These are phyloP conservation scores for Colletotrichum godetiae DNA, from an alignment of 2,329 filamentous ascomycete species.

Conservation along the genomic window DNA sequence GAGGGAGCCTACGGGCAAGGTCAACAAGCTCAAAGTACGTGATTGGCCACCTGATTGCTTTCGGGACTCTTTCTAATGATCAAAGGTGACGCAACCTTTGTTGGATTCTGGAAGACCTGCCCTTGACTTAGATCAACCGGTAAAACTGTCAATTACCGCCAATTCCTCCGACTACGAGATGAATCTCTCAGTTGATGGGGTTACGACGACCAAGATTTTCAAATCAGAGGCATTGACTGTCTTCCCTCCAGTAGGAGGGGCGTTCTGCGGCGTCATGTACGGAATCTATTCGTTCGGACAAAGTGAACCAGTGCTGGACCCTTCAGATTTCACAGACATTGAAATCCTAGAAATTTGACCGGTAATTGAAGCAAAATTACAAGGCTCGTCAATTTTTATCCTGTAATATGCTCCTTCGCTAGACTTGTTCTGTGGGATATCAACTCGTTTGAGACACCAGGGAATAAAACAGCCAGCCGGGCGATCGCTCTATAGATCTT, in stretches of 20 bases:
- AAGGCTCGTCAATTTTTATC: neutral
- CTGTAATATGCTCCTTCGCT: neutral
- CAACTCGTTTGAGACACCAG: neutral
- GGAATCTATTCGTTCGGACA: slow-evolving; percentile 44
- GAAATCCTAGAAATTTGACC: slow-evolving; percentile 6
- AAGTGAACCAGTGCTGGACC: slow-evolving; percentile 44
- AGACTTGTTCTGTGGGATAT: neutral
- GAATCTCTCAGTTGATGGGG: slow-evolving; percentile 21
- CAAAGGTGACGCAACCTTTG: slow-evolving; percentile 18
- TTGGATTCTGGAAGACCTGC: neutral
- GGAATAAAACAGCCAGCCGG: neutral
- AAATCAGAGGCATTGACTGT: slow-evolving; percentile 39
- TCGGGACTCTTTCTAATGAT: neutral
- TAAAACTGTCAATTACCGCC: slow-evolving; percentile 35
- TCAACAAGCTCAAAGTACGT: slow-evolving; percentile 38
- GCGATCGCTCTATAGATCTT: neutral
- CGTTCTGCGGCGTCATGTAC: slow-evolving; percentile 46
- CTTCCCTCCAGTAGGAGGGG: slow-evolving; percentile 43
- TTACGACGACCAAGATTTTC: slow-evolving; percentile 16
- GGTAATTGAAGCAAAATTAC: neutral
- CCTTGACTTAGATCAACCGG: slow-evolving; percentile 11
- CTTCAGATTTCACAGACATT: slow-evolving; percentile 44
- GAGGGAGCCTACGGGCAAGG: slow-evolving; percentile 39
- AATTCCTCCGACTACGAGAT: slow-evolving; percentile 38
- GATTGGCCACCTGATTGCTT: neutral